Percentiles rank a stretch among this genome's conserved stretches.
Conservation (phyloP, 441 rosid species). For the Bruguiera hainesii region DNA sequence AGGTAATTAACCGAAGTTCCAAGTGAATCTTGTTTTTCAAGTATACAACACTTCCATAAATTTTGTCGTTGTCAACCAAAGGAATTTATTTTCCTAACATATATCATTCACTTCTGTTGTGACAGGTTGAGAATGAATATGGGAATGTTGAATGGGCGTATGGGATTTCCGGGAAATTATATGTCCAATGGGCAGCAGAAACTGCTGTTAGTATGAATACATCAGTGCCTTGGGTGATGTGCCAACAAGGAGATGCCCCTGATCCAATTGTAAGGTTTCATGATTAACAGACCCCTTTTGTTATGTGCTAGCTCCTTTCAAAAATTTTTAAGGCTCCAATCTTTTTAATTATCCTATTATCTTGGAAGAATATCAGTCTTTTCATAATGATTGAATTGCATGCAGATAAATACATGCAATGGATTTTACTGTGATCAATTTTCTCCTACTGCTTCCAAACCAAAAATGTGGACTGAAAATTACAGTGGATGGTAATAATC, state of each 20-base stretch:
- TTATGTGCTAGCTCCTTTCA: not conserved
- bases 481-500: conserved; percentile 56
- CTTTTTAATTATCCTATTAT: not conserved
- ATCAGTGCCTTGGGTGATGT: conserved; percentile 75
- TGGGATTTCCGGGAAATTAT: conserved; percentile 47
- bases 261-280: conserved; percentile 49
- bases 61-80: not conserved
- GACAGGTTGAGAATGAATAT: conserved; percentile 69
- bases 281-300: not conserved
- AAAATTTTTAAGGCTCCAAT: not conserved
- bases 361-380: not conserved
- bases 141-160: conserved; percentile 57
- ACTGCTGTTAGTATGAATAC: conserved; percentile 57
- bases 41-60: not conserved
- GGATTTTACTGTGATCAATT: conserved; percentile 68
- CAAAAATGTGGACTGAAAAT: conserved; percentile 76
- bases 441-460: conserved; percentile 58
- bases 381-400: conserved; percentile 1
- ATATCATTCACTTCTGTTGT: not conserved
- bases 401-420: conserved; percentile 73
- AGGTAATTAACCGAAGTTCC: conserved; percentile 33
- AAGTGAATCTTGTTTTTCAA: not conserved
- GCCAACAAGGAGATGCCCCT: conserved; percentile 57
- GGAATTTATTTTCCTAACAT: not conserved
- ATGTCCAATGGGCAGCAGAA: conserved; percentile 60